Evolutionary conservation across 108 stramenopile species (phyloP), one percentile per base, ranked within the genome.

Genomic region (Cyclotella distinguenda): DNA sequence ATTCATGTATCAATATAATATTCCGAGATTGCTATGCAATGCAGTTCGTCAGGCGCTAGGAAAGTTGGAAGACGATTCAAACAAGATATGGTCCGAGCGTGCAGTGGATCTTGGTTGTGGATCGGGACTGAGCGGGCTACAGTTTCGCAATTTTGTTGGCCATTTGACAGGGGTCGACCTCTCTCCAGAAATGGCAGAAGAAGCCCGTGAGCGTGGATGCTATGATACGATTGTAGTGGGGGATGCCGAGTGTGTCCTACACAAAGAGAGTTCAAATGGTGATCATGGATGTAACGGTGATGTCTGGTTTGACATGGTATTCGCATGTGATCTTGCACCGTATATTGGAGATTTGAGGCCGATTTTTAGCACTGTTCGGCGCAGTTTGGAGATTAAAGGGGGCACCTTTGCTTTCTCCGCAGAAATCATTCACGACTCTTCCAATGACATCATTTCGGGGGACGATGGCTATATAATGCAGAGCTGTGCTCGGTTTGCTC

Each of bases 241-340:
- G 10, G 79, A 87, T 71, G 72, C 82, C 7, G 66, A 67, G 26
- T 66, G 44, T 15, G 66, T 72, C n/a, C 77, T 83, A n/a, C 54
- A 46, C 8, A 47, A 53, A 26, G 57, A 73, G 36, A 64, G 56
- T 10, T 23, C 11, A 13, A 33, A 19, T 25, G 60, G 52, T n/a
- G 22, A 60, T n/a, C 39, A 44, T 13, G 38, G 34, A 7, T 31
- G 38, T 36, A 68, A 54, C 21, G 62, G 44, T 39, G 45, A 16
- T 16, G 30, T 40, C 8, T 68, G 62, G 39, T 88, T 70, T 57
- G 83, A 86, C 56, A 66, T 89, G 21, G 66, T 89, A 11, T 78
- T 86, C 58, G 81, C 87, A 25, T 89, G 87, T 62, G 85, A 89
- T 63, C 81, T 86, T 4, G 84, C 86, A 45, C 71, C 83, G 6